Percentiles rank a stretch among this genome's conserved stretches.
Conservation (phyloP, 202 grass and related monocot species). For the Hordeum pubiflorum region DNA sequence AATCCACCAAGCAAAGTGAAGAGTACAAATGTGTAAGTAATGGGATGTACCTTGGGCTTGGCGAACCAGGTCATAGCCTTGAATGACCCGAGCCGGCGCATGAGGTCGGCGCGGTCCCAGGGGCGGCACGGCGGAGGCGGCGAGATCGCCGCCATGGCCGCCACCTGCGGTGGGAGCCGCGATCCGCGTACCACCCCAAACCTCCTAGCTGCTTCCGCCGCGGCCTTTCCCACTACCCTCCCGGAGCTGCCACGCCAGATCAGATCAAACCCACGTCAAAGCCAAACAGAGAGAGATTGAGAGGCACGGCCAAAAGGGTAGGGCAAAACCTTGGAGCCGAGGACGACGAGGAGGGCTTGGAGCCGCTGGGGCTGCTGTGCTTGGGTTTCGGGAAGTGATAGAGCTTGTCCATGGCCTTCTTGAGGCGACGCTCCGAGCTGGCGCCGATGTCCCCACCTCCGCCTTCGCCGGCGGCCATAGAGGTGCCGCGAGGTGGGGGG, state of each 20-base stretch:
- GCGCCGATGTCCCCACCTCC: constrained; percentile 37
- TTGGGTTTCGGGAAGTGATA: constrained; percentile 72
- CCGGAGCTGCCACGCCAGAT: constrained; percentile 32
- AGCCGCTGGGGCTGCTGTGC: constrained; percentile 3
- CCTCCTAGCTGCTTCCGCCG: constrained; percentile 28
- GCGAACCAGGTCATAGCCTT: constrained; percentile 99
- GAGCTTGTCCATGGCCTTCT: constrained; percentile 90
- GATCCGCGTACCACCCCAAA: constrained; percentile 46
- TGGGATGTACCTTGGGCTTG: constrained; percentile 71
- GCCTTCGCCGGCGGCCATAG: constrained; percentile 29
- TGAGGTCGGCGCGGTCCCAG: constrained; percentile 81
- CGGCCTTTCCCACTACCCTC: constrained; percentile 29
- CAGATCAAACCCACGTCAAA: constrained; percentile 24
- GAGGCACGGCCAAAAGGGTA: too few species aligned
- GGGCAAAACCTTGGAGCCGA: constrained; percentile 34
- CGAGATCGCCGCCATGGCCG: constrained; percentile 35
- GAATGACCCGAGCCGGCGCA: constrained; percentile 67
- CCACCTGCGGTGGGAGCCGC: constrained; percentile 34
- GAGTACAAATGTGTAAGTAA: not conserved
- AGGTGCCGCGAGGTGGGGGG: not conserved
- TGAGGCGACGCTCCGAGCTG: constrained; percentile 68
- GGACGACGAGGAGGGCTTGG: too few species aligned
- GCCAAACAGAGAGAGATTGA: not conserved
- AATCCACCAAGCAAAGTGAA: not conserved
- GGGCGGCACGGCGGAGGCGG: constrained; percentile 63